Conservation (phyloP, 495 filamentous ascomycete genomes). For the Lophiotrema nucula region DNA sequence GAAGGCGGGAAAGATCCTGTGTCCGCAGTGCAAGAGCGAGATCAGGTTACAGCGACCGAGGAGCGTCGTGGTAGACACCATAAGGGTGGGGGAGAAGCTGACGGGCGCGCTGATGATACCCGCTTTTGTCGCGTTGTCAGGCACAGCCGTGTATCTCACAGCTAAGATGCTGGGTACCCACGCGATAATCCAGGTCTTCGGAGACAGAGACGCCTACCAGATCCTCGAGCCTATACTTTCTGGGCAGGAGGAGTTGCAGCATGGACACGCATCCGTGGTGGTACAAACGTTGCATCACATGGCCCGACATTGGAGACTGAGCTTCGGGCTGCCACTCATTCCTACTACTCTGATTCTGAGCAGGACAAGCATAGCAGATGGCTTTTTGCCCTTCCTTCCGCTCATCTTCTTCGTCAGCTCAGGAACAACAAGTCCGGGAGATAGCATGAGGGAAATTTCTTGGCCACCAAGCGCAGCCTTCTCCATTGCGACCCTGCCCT, state of each 20-base stretch:
- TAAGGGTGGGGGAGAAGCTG: slow-evolving; percentile 54
- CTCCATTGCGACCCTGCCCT: slow-evolving; percentile 66
- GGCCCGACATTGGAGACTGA: slow-evolving; percentile 39
- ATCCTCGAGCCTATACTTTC: slow-evolving; percentile 45
- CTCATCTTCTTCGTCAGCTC: slow-evolving; percentile 59
- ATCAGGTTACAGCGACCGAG: slow-evolving; percentile 72
- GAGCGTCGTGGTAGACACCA: slow-evolving; percentile 62
- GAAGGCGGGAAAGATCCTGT: slow-evolving; percentile 59
- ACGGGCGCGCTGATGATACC: slow-evolving; percentile 59
- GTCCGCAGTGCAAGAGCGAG: slow-evolving; percentile 83
- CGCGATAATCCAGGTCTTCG: slow-evolving; percentile 63
- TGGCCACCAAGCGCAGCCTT: slow-evolving; percentile 79
- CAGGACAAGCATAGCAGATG: slow-evolving; percentile 58
- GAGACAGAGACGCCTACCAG: slow-evolving; percentile 54
- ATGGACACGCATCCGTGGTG: background rate
- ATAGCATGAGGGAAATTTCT: slow-evolving; percentile 47
- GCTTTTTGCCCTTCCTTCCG: slow-evolving; percentile 60
- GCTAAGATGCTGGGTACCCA: slow-evolving; percentile 59
- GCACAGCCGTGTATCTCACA: slow-evolving; percentile 44
- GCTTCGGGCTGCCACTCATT: slow-evolving; percentile 61
- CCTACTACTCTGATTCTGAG: slow-evolving; percentile 59
- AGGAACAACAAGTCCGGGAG: slow-evolving; percentile 37
- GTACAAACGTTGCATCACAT: slow-evolving; percentile 23
- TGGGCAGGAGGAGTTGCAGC: background rate
- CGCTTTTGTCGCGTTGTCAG: slow-evolving; percentile 39